A percentile compares a stretch with the other conserved stretches of the same genome.
Evolutionary conservation across 2,329 filamentous ascomycete genomes (phyloP).

Genomic region (Chrysosporium queenslandicum): DNA sequence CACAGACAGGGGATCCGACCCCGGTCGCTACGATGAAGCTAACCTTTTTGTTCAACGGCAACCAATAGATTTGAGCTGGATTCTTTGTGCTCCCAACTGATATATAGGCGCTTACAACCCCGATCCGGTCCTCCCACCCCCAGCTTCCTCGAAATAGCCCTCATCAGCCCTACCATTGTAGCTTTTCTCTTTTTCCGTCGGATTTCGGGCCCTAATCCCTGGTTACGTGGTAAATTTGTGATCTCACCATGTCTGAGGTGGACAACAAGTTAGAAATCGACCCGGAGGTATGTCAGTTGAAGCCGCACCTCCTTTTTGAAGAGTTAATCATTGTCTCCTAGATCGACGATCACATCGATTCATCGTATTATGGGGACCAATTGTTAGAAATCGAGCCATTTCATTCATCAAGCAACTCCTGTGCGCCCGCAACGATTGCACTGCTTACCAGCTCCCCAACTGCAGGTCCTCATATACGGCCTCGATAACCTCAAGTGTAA

Average conservation of each 20-base stretch:
- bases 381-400: conserved; percentile 2
- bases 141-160: neutral
- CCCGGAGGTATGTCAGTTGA: neutral
- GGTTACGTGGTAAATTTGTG: neutral
- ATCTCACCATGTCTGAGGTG: neutral
- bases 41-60: neutral
- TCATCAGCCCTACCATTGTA: neutral
- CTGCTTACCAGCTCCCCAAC: neutral
- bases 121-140: neutral
- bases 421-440: neutral
- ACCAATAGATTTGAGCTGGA: neutral
- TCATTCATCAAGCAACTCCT: neutral
- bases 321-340: neutral
- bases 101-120: conserved; percentile 3
- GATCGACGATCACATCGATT: conserved; percentile 3
- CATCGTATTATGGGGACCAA: conserved; percentile 6
- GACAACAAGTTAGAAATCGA: conserved; percentile 8
- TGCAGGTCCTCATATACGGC: conserved; percentile 13
- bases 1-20: neutral
- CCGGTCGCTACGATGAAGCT: neutral
- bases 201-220: neutral
- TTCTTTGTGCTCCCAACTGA: neutral
- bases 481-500: conserved; percentile 15
- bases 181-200: neutral
- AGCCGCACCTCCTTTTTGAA: neutral